Evolutionary conservation across 2,329 filamentous ascomycete genomes (phyloP), one percentile per base, ranked within the genome.

Genomic region (Xylaria sp.): DNA sequence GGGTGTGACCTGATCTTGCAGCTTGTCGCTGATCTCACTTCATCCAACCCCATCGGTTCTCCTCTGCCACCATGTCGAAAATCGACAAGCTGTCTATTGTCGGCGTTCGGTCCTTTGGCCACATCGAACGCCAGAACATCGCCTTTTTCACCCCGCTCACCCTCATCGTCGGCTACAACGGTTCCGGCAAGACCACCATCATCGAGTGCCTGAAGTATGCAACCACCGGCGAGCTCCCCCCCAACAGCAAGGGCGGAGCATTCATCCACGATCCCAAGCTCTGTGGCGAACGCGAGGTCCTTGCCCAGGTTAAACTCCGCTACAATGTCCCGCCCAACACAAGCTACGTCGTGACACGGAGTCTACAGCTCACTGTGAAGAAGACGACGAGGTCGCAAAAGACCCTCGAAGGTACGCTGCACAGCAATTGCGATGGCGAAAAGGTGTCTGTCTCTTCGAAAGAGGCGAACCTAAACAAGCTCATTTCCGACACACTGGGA

Each of bases 141-240:
- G 87, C 92, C 74, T 98, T 99, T 80, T 90, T 94, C 73, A 92
- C 93, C 0, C 97, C 96, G 32, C 87, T 99, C 66, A 99, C 96
- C 13, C 87, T 99, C 71, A 99, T 99, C 74, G 97, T 99, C 68
- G 96, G 96, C 68, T 93, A 94, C 82, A 99, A 99, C 83, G 96
- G 96, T 65, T 98, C 95, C 0, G 96, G 96, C 71, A 99, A 99
- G 84, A 99, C 96, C 10, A 98, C 96, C 67, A 97, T 99, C 78
- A 99, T 99, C 81, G 96, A 99, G 81, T 97, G 94, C 80, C 91
- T 99, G 77, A 98, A 98, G 79, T 99, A 98, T 89, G 94, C 93
- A 62, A 98, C 97, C 20, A 98, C 94, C 8, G 97, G 96, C 66
- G 92, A 97, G 77, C 88, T 97, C 57, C 96, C 96, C 1, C 94